A percentile compares a stretch with the other conserved stretches of the same genome.
phyloP scores from a whole-genome alignment of 2,329 filamentous ascomycete species.

The Sarocladium strictum region DNA sequence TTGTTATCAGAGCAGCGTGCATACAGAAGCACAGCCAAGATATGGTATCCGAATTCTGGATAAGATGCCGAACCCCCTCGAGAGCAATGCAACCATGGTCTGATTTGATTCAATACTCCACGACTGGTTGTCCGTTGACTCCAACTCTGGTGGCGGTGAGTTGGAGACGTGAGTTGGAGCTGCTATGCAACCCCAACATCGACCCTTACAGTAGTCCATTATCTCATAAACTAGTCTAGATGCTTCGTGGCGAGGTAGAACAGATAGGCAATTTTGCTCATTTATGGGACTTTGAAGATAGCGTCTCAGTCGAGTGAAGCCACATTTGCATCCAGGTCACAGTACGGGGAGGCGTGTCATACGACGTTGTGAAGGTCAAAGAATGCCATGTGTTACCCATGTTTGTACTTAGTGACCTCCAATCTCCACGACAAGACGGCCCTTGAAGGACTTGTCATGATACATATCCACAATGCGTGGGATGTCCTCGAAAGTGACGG shows the following conservation, averaged over 20 bases:
- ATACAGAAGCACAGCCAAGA: background rate
- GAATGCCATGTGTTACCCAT: too few species aligned
- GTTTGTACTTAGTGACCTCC: constrained; percentile 10
- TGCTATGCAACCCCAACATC: background rate
- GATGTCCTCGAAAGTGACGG: constrained; percentile 20
- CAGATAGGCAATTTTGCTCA: background rate
- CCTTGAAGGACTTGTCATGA: constrained; percentile 21
- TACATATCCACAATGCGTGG: constrained; percentile 22
- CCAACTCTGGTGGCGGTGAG: constrained; percentile 1
- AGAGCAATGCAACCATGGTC: background rate
- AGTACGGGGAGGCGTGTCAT: too few species aligned
- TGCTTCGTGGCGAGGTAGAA: background rate
- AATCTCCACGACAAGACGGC: constrained; percentile 23
- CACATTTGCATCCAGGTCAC: background rate
- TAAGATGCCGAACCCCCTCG: background rate
- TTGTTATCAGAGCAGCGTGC: background rate
- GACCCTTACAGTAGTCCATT: background rate
- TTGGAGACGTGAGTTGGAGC: background rate
- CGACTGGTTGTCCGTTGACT: background rate
- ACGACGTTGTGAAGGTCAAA: too few species aligned
- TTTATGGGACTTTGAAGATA: background rate
- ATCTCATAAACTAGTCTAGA: too few species aligned
- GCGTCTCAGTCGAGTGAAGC: background rate
- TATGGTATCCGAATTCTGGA: background rate
- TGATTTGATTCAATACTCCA: background rate